These are phyloP conservation scores for Myxozyma sirexii DNA, from an alignment of 805 yeast species.

Conservation along the genomic window DNA sequence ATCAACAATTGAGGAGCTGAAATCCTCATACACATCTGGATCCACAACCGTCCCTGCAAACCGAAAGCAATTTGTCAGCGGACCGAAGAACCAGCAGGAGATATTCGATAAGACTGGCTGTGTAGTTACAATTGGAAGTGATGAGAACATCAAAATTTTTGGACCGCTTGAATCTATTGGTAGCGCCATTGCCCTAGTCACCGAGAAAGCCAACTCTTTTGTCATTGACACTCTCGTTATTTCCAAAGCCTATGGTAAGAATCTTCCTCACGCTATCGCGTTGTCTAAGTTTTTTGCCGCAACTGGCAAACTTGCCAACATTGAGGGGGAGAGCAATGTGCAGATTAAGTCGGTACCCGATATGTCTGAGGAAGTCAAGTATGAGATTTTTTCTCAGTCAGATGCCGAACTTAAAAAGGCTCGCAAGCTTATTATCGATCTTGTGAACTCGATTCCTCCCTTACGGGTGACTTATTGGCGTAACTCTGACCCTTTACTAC, in stretches of 20 bases:
- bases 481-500: constrained; percentile 69
- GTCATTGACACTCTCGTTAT: constrained; percentile 73
- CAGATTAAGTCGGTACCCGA: constrained; percentile 53
- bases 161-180: constrained; percentile 55
- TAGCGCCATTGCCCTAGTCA: constrained; percentile 65
- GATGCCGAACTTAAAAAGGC: constrained; percentile 59
- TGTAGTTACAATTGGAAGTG: constrained; percentile 43
- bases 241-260: constrained; percentile 77
- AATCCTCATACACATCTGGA: constrained; percentile 52
- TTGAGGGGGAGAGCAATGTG: constrained; percentile 50
- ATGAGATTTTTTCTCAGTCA: constrained; percentile 62
- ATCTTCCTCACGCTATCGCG: constrained; percentile 65
- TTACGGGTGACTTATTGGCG: constrained; percentile 55
- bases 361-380: constrained; percentile 51
- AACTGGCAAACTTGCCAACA: constrained; percentile 41
- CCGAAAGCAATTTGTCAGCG: constrained; percentile 64
- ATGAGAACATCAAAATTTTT: constrained; percentile 57
- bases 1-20: constrained; percentile 50
- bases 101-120: constrained; percentile 41
- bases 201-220: constrained; percentile 60
- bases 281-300: constrained; percentile 64
- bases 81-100: constrained; percentile 9
- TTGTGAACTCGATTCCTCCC: constrained; percentile 76
- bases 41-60: constrained; percentile 63
- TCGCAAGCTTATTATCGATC: constrained; percentile 71